These are phyloP conservation scores for Penicillium sp. DNA, from an alignment of 2,329 filamentous ascomycete species.

Conservation along the genomic window DNA sequence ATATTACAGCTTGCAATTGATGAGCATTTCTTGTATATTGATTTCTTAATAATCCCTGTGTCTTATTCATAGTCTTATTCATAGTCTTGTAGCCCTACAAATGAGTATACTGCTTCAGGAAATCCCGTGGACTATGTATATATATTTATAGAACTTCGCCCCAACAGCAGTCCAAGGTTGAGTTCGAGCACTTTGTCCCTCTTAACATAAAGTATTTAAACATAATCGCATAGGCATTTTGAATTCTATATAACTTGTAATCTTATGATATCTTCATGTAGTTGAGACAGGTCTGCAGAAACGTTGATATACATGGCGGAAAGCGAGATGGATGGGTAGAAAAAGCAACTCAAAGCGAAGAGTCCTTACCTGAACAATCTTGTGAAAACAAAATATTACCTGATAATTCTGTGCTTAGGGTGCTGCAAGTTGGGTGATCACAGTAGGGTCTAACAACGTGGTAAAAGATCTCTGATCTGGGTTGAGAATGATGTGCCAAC, in stretches of 20 bases:
- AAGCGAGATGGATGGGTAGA: not conserved
- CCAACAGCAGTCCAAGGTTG: not conserved
- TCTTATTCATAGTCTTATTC: not conserved
- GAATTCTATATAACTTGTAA: not conserved
- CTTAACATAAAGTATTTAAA: not conserved
- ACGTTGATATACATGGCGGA: not conserved
- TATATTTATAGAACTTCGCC: not conserved
- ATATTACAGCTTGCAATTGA: slow-evolving; percentile 5
- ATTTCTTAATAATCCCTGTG: not conserved
- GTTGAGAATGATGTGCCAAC: too few relatives aligned
- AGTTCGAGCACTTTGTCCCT: not conserved
- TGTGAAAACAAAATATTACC: too few relatives aligned
- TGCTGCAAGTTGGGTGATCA: not conserved
- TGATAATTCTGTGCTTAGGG: not conserved
- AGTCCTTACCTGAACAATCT: too few relatives aligned
- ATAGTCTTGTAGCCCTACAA: not conserved
- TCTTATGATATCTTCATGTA: too few relatives aligned
- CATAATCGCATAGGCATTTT: not conserved
- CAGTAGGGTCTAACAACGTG: too few relatives aligned
- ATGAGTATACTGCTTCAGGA: too few relatives aligned
- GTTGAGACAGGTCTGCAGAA: not conserved
- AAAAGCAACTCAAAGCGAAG: not conserved
- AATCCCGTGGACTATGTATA: not conserved
- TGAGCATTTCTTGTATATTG: not conserved
- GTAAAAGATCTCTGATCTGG: not conserved